phyloP scores from a whole-genome alignment of 1,284 basidiomycete genomes.

The Ceratobasidium sp. region DNA sequence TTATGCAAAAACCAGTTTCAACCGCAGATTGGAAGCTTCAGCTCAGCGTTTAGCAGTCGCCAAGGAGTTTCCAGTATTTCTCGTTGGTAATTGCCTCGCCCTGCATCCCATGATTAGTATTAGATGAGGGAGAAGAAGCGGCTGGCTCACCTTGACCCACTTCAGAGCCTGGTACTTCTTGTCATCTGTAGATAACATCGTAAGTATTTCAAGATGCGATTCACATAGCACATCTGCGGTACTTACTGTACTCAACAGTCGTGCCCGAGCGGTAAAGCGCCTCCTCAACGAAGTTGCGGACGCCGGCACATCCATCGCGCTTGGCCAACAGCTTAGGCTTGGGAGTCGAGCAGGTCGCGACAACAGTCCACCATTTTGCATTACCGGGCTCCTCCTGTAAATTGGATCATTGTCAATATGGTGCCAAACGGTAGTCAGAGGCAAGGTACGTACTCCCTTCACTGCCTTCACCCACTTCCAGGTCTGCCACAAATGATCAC shows the following conservation, averaged over 20 bases:
- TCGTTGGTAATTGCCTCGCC: not conserved
- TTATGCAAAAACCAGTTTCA: slow-evolving; percentile 9
- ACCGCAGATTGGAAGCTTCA: not conserved
- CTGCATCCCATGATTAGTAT: not conserved
- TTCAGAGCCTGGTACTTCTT: slow-evolving; percentile 1
- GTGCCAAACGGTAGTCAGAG: not conserved
- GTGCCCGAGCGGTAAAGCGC: not conserved
- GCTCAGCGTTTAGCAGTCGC: not conserved
- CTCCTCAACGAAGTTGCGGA: not conserved
- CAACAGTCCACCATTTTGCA: not conserved
- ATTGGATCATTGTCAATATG: not conserved
- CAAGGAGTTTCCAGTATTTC: not conserved
- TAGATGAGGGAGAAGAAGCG: not conserved
- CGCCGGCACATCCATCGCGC: slow-evolving; percentile 7
- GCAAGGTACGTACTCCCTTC: not conserved
- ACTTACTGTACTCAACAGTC: not conserved
- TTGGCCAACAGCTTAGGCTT: slow-evolving; percentile 14
- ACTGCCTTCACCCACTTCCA: not conserved
- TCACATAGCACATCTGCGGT: not conserved
- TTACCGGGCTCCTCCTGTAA: slow-evolving; percentile 13
- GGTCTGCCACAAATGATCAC: slow-evolving; percentile 9
- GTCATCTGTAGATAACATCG: not conserved
- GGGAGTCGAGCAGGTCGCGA: not conserved
- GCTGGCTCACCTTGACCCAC: slow-evolving; percentile 4
- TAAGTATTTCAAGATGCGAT: not conserved